A percentile compares a stretch with the other conserved stretches of the same genome.
These are phyloP conservation scores for Discostella pseudostelligera DNA, from an alignment of 108 stramenopile genomes.

Conservation along the genomic window DNA sequence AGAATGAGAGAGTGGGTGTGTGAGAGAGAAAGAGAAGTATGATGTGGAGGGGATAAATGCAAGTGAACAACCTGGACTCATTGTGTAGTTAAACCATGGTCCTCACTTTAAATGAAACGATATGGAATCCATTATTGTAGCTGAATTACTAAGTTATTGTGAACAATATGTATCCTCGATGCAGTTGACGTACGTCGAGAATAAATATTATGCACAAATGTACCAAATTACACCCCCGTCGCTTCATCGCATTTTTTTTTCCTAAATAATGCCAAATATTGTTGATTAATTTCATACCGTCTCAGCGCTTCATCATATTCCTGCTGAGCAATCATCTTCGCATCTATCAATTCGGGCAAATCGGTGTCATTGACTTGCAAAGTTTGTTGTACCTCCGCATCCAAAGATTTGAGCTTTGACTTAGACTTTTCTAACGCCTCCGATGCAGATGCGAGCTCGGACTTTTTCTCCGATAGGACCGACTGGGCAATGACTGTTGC, in stretches of 20 bases:
- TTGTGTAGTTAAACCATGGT: too few species aligned
- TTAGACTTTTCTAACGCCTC: conserved; percentile 52
- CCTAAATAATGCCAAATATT: conserved; percentile 43
- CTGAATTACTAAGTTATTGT: too few species aligned
- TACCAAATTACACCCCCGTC: neutral
- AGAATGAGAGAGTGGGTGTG: conserved; percentile 15
- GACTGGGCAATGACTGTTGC: conserved; percentile 27
- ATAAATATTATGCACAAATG: neutral
- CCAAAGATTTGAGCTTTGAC: conserved; percentile 41
- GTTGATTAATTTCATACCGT: conserved; percentile 58
- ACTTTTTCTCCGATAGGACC: conserved; percentile 13
- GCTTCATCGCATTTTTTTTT: conserved; percentile 14
- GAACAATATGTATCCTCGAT: too few species aligned
- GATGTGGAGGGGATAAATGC: neutral
- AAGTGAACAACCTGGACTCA: neutral
- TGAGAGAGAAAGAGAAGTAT: neutral
- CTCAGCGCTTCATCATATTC: conserved; percentile 50
- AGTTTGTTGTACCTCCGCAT: conserved; percentile 44
- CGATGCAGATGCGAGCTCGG: conserved; percentile 22
- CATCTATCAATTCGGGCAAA: conserved; percentile 60
- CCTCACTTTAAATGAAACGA: too few species aligned
- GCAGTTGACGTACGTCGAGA: neutral
- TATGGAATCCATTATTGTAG: too few species aligned
- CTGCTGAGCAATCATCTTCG: conserved; percentile 42
- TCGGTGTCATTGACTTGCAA: conserved; percentile 67